A percentile compares a stretch with the other conserved stretches of the same genome.
Evolutionary conservation across 108 stramenopile species (phyloP).

Genomic region (Hondaea fermentalgiana): DNA sequence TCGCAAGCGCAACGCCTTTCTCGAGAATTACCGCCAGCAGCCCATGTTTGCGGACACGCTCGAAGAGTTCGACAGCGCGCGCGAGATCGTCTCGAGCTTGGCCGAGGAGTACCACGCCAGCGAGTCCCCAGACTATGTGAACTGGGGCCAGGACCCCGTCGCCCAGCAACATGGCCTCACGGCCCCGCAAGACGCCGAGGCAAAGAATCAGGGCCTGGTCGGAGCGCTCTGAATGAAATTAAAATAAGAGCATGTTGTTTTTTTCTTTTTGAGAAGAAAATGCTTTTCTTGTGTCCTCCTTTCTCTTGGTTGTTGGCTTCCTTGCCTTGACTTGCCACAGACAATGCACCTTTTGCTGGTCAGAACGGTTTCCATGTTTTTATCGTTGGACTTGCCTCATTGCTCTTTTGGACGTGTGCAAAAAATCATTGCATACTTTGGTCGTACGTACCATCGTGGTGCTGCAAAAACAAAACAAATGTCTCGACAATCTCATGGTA

Average conservation of each 20-base stretch:
- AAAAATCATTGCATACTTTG: not conserved
- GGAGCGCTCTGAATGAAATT: not conserved
- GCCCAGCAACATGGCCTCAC: not conserved
- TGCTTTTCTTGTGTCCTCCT: too few species aligned
- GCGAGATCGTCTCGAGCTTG: conserved; percentile 83
- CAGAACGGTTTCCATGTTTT: too few species aligned
- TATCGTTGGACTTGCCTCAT: not conserved
- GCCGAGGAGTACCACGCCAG: conserved; percentile 94
- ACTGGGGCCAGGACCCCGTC: conserved; percentile 57
- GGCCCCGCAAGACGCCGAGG: not conserved
- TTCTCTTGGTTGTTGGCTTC: too few species aligned
- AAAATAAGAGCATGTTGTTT: not conserved
- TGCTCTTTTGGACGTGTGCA: not conserved
- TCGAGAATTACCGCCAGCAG: conserved; percentile 88
- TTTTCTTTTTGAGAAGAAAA: too few species aligned
- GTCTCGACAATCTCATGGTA: not conserved
- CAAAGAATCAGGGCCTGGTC: not conserved
- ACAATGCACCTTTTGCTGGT: too few species aligned
- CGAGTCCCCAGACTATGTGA: conserved; percentile 87
- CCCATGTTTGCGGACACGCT: conserved; percentile 88
- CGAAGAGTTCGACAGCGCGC: conserved; percentile 88
- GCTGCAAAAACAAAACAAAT: not conserved
- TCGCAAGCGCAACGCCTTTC: conserved; percentile 86
- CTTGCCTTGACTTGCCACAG: too few species aligned
- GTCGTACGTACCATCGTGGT: not conserved